A percentile compares a stretch with the other conserved stretches of the same genome.
Evolutionary conservation across 768 basidiomycete genomes (phyloP).

Genomic region (Scleroderma citrinum): DNA sequence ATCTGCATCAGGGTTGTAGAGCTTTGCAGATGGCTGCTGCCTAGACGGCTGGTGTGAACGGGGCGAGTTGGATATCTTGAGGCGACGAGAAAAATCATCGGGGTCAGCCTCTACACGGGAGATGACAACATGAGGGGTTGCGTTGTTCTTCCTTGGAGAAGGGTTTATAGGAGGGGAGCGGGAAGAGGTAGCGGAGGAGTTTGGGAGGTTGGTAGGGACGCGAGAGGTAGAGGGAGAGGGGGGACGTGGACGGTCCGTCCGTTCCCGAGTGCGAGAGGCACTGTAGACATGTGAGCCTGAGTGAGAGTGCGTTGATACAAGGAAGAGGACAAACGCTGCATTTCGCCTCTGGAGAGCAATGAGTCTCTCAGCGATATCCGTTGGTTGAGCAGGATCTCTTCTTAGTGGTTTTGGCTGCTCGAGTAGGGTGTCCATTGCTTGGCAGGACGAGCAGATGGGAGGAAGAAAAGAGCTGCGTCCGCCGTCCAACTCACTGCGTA

Average conservation of each 20-base stretch:
- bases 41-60: conserved; percentile 32
- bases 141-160: conserved; percentile 32
- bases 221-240: conserved; percentile 22
- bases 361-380: conserved; percentile 57
- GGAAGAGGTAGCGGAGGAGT: conserved; percentile 20
- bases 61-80: conserved; percentile 58
- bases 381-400: conserved; percentile 36
- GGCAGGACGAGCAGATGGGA: conserved; percentile 1
- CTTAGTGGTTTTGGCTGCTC: conserved; percentile 28
- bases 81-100: conserved; percentile 66
- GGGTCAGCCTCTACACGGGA: conserved; percentile 51
- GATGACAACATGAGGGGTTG: conserved; percentile 29
- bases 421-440: conserved; percentile 25
- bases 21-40: conserved; percentile 36
- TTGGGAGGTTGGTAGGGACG: conserved; percentile 24
- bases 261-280: conserved; percentile 40
- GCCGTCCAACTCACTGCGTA: conserved; percentile 14
- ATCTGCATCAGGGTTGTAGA: conserved; percentile 72
- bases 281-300: conserved; percentile 18
- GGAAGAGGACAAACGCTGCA: conserved; percentile 41
- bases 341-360: conserved; percentile 61
- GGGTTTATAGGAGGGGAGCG: conserved; percentile 15
- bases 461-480: neutral
- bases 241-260: conserved; percentile 36
- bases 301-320: neutral